Evolutionary conservation across 345 rosid genomes (phyloP), one percentile per base, ranked within the genome.

Genomic region (Citrus reticulata): DNA sequence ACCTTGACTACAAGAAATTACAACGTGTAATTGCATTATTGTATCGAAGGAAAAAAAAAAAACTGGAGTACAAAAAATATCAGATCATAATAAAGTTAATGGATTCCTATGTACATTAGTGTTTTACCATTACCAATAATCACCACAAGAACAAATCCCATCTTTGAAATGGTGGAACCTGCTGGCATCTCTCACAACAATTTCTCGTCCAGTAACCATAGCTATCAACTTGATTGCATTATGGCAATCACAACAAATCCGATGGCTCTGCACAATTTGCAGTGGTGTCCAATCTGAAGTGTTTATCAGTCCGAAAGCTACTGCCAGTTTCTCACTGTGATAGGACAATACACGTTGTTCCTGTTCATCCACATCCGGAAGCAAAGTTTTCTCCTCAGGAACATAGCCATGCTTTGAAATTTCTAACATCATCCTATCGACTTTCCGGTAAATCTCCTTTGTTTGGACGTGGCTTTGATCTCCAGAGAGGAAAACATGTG

Each of bases 81-180:
- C 6, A 61, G 34, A 37, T 9, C 51, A 46, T 11, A 39, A 63
- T 19, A 58, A 10, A 68, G 2, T 35, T 54, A 20, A 25, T 40
- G 58, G 22, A 6, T 6, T 22, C 55, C 37, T 20, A 32, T 25
- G 7, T 24, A 39, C 11, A 39, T 39, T 5, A 73, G 16, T 77
- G 66, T 6, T 77, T 10, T 76, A 66, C 68, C 68, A 59, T 94
- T 89, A 93, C 98, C 98, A 95, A 76, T 95, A 95, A 78, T 89
- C 97, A 76, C 95, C 93, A 77, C 98, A 95, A 77, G 97, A 93
- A 86, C 98, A 95, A 39, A 75, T 78, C 19, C 98, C 97, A 68
- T 89, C 80, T 83, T 85, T 87, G 77, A 95, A 92, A 85, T 90
- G 93, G 78, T 91, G 98, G 67, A 95, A 95, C 81, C 98, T 86